Conservation (phyloP, 495 filamentous ascomycete genomes). For the Penicillium silybi region DNA sequence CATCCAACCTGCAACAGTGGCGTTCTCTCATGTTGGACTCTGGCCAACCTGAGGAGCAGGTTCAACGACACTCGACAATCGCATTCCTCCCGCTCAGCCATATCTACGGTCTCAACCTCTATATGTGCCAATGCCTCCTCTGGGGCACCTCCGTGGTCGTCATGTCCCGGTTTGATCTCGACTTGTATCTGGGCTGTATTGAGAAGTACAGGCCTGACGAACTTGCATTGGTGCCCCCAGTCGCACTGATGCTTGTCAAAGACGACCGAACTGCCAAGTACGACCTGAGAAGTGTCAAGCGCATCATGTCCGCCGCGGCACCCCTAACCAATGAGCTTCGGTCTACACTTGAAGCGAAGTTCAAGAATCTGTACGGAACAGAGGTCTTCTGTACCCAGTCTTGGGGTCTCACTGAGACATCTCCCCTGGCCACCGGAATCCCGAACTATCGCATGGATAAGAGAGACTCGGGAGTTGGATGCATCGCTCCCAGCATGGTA, state of each 20-base stretch:
- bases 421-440: conserved; percentile 41
- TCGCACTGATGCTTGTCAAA: conserved; percentile 70
- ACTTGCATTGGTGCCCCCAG: conserved; percentile 57
- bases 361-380: conserved; percentile 34
- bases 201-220: conserved; percentile 21
- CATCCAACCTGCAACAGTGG: conserved; percentile 54
- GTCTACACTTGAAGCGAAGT: conserved; percentile 52
- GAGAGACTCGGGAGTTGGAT: conserved; percentile 54
- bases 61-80: conserved; percentile 56
- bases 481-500: conserved; percentile 52
- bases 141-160: conserved; percentile 47
- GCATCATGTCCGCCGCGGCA: conserved; percentile 76
- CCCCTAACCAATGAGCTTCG: conserved; percentile 71
- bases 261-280: conserved; percentile 63
- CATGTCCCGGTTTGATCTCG: conserved; percentile 73
- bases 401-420: conserved; percentile 71
- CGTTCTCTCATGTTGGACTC: conserved; percentile 10
- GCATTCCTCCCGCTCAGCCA: conserved; percentile 86
- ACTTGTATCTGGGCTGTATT: conserved; percentile 23
- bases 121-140: conserved; percentile 19
- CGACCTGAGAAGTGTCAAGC: conserved; percentile 65
- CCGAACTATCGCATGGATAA: conserved; percentile 50
- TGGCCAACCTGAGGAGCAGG: conserved; percentile 7
- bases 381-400: conserved; percentile 67
- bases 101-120: conserved; percentile 60